These are phyloP conservation scores for Picea engelmannii DNA, from an alignment of 83 land plant species.

Conservation along the genomic window DNA sequence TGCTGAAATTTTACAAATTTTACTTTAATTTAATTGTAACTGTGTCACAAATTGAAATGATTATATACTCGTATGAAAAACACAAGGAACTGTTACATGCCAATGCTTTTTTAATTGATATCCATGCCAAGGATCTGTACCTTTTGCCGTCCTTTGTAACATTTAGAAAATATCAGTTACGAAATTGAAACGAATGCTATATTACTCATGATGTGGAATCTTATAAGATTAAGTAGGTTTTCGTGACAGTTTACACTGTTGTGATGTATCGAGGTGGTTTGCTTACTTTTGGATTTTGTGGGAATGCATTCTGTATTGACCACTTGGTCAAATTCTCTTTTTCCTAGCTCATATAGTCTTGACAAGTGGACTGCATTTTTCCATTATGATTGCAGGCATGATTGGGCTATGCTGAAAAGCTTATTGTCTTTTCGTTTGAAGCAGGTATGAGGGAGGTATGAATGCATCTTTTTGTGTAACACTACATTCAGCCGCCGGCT, in stretches of 20 bases:
- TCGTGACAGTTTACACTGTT: not conserved
- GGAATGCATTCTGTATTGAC: not conserved
- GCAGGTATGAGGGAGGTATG: slow-evolving; percentile 85
- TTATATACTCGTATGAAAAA: no score
- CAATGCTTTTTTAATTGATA: not conserved
- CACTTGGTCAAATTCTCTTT: not conserved
- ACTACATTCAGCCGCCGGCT: no score
- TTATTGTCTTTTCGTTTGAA: slow-evolving; percentile 67
- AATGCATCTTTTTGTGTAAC: no score
- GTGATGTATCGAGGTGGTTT: not conserved
- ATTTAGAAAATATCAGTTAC: not conserved
- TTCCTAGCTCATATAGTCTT: not conserved
- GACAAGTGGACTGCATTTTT: not conserved
- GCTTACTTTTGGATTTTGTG: not conserved
- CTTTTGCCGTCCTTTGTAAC: not conserved
- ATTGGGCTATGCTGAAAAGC: slow-evolving; percentile 58
- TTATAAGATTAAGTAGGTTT: not conserved
- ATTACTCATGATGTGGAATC: not conserved
- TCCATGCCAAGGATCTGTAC: not conserved
- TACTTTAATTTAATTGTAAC: no score
- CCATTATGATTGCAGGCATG: slow-evolving; percentile 48
- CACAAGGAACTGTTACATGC: not conserved
- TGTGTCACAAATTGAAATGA: no score
- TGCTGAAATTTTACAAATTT: no score
- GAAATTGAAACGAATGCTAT: not conserved